A percentile compares a stretch with the other conserved stretches of the same genome.
phyloP scores from a whole-genome alignment of 2,329 filamentous ascomycete genomes.

The Pestalotiopsis sp. region DNA sequence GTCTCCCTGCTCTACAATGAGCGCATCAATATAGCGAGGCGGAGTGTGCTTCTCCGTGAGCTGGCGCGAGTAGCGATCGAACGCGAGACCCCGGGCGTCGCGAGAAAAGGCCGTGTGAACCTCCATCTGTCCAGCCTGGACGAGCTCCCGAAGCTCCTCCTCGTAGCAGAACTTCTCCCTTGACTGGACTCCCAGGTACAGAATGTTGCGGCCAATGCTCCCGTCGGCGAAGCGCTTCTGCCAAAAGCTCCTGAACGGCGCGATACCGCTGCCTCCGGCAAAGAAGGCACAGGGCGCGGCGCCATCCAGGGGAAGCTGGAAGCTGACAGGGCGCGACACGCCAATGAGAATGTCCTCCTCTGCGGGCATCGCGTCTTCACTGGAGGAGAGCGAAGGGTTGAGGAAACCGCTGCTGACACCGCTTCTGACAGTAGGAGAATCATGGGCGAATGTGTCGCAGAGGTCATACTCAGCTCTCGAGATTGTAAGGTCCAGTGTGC shows the following conservation, averaged over 20 bases:
- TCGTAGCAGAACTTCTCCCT: conserved; percentile 54
- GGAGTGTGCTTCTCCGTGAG: conserved; percentile 49
- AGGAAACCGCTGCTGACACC: conserved; percentile 55
- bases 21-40: conserved; percentile 51
- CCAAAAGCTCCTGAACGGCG: conserved; percentile 56
- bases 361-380: conserved; percentile 37
- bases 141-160: conserved; percentile 44
- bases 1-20: conserved; percentile 51
- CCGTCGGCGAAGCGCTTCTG: conserved; percentile 41
- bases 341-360: conserved; percentile 52
- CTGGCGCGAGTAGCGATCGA: conserved; percentile 40
- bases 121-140: conserved; percentile 49
- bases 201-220: conserved; percentile 43
- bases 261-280: conserved; percentile 54
- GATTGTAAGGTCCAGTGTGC: conserved; percentile 50
- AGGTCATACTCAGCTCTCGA: conserved; percentile 52
- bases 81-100: conserved; percentile 46
- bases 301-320: conserved; percentile 50
- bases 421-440: conserved; percentile 33
- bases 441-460: conserved; percentile 39
- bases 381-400: conserved; percentile 44
- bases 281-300: conserved; percentile 53
- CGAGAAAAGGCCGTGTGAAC: conserved; percentile 54
- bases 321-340: conserved; percentile 49
- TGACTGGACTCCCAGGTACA: conserved; percentile 53